Evolutionary conservation across 768 basidiomycete species (phyloP), one percentile per base, ranked within the genome.

Genomic region (Daedaleopsis nitida): DNA sequence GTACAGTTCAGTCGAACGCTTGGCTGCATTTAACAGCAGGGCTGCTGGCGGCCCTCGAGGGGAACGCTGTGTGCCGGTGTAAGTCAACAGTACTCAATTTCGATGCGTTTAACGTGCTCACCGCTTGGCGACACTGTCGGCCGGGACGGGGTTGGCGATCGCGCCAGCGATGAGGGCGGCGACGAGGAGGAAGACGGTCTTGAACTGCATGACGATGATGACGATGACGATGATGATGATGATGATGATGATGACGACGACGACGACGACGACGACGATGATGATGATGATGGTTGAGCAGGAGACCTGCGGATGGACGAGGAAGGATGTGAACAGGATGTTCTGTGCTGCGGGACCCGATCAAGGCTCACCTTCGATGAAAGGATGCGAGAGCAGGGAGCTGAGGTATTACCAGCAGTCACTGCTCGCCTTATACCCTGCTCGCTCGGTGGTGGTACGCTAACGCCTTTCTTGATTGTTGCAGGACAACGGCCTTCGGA

Each of bases 11-110:
- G 19, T 47, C 45, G 19, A 21, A 19, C 19, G 12, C 16, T 19
- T n/a, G n/a, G n/a, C n/a, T n/a, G n/a, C n/a, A 7, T 32, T 32
- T 32, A 63, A 52, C 57, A 63, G 35, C 62, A 63, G 23, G 62
- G 56, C 23, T 52, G 42, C 35, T 63, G 62, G 24, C 62, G 60
- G 21, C 57, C 57, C 54, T 62, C 48, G 17, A 53, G 43, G 12
- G 21, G 47, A 35, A 23, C 45, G 27, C 56, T 48, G 34, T 39
- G 24, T 10, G 35, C 17, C 6, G 27, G 14, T 2, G n/a, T 49
- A 8, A 50, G 56, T 37, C 34, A 39, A n/a, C 45, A 14, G 19
- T 6, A 19, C 32, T 4, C n/a, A 8, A 6, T 39, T 21, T 19
- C 17, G 45, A 27, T 37, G 19, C 12, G 23, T 42, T 7, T 5